Percentiles rank a stretch among this genome's conserved stretches.
Evolutionary conservation across 2,329 filamentous ascomycete species (phyloP).

Genomic region (Shiraia sp.): DNA sequence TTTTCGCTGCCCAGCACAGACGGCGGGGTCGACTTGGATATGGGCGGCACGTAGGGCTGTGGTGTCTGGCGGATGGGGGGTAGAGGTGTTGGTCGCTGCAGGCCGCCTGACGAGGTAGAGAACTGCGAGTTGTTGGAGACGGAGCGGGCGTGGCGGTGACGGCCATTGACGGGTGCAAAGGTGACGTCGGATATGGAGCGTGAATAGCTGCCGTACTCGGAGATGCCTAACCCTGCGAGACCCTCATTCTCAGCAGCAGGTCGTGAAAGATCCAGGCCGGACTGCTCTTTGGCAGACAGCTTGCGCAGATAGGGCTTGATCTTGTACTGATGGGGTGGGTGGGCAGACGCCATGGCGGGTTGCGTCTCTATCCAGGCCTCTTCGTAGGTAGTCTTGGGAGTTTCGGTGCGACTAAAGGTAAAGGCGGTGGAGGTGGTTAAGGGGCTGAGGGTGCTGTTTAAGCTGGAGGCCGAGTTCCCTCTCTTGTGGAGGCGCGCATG

Average conservation of each 20-base stretch:
- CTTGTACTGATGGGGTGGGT: conserved; percentile 43
- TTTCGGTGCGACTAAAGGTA: conserved; percentile 40
- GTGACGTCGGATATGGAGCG: conserved; percentile 50
- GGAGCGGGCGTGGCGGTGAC: conserved; percentile 55
- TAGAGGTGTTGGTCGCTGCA: conserved; percentile 54
- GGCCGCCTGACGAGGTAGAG: conserved; percentile 54
- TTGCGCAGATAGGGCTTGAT: conserved; percentile 62
- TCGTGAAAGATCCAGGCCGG: conserved; percentile 59
- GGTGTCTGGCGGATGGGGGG: conserved; percentile 61
- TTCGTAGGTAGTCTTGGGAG: conserved; percentile 40
- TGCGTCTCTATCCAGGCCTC: conserved; percentile 37
- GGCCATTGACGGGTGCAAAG: conserved; percentile 46
- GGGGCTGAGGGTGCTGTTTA: conserved; percentile 40
- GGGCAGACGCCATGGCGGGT: conserved; percentile 27
- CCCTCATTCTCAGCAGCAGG: conserved; percentile 59
- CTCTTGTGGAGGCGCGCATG: conserved; percentile 48
- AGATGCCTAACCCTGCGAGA: conserved; percentile 58
- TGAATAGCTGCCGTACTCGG: conserved; percentile 48
- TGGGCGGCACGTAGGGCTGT: conserved; percentile 57
- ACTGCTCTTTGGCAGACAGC: conserved; percentile 54
- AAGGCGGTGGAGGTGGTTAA: conserved; percentile 31
- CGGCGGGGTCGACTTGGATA: conserved; percentile 54
- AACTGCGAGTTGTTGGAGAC: conserved; percentile 60
- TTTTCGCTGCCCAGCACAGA: conserved; percentile 53
- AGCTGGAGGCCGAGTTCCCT: conserved; percentile 44